These are phyloP conservation scores for Marsdenia floribunda DNA, from an alignment of 257 asterid species.

Conservation along the genomic window DNA sequence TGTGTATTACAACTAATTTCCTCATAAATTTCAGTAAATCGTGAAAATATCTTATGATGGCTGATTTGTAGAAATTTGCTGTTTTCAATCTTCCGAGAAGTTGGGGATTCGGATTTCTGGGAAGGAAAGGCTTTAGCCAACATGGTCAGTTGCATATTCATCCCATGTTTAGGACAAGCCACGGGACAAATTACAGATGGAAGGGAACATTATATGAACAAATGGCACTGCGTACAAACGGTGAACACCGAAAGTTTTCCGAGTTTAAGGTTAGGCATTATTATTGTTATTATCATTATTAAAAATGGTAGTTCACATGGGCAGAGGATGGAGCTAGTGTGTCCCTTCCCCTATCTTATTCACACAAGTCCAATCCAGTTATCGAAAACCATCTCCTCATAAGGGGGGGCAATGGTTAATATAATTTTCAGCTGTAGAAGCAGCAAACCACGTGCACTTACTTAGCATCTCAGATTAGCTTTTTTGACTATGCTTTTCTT, in stretches of 20 bases:
- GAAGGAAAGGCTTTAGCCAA: conserved; percentile 1
- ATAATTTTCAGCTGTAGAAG: conserved; percentile 10
- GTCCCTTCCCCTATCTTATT: conserved; percentile 1
- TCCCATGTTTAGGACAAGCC: conserved; percentile 12
- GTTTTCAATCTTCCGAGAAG: neutral
- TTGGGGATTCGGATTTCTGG: neutral
- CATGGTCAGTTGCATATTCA: conserved; percentile 2
- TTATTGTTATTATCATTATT: neutral
- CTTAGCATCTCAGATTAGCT: conserved; percentile 22
- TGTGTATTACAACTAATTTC: no score
- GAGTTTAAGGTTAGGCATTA: neutral
- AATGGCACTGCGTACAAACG: neutral
- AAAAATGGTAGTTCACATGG: conserved; percentile 3
- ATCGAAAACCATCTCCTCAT: conserved; percentile 13
- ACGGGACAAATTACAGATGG: conserved; percentile 17
- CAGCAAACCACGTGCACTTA: conserved; percentile 36
- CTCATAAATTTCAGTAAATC: no score
- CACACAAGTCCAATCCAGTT: conserved; percentile 14
- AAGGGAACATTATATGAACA: neutral
- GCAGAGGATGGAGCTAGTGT: neutral
- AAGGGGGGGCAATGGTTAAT: neutral
- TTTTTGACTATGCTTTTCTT: conserved; percentile 19
- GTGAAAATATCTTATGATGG: no score
- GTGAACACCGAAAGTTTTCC: conserved; percentile 8
- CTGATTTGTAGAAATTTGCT: neutral